Evolutionary conservation across 345 rosid genomes (phyloP), one percentile per base, ranked within the genome.

Genomic region (Microcos paniculata): DNA sequence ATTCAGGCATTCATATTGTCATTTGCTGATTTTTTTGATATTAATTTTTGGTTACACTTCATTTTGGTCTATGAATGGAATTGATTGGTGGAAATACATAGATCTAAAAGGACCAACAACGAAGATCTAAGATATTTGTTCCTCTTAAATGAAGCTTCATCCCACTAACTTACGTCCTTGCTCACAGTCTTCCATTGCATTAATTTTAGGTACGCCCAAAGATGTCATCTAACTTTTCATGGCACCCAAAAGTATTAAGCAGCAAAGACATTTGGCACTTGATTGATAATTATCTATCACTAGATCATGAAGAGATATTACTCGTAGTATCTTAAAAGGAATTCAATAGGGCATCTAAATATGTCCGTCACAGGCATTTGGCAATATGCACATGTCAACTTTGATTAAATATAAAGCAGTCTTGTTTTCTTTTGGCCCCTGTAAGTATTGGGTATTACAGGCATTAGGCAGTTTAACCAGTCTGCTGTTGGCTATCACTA

Each of bases 391-490:
- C 15, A 1, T 28, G 12, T 64, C 69, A n/a, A 42, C 6, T n/a
- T 40, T 38, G 53, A 23, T 19, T 38, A 14, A 24, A 73, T 31
- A n/a, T 15, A 38, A 23, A 55, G 8, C 62, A n/a, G 46, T 52
- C 48, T 70, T 70, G 11, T 70, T 70, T 38, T n/a, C 45, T 35
- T 30, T 19, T 49, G 69, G 70, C 31, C 59, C 21, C 64, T 40
- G 16, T 33, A 48, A 23, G 40, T 19, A 12, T 70, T 38, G 61
- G 74, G 73, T 45, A 31, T 63, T 38, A 24, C 38, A 66, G 63
- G n/a, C 46, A 40, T 62, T 71, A 59, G 51, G 48, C 4, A 28
- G 71, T 61, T 61, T 28, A 16, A 42, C 24, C 46, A 48, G 24
- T 38, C 14, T 38, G 67, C 40, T 80, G 49, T 56, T 9, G 3